phyloP scores from a whole-genome alignment of 1,139 yeast genomes.

The Taphrina flavorubra region DNA sequence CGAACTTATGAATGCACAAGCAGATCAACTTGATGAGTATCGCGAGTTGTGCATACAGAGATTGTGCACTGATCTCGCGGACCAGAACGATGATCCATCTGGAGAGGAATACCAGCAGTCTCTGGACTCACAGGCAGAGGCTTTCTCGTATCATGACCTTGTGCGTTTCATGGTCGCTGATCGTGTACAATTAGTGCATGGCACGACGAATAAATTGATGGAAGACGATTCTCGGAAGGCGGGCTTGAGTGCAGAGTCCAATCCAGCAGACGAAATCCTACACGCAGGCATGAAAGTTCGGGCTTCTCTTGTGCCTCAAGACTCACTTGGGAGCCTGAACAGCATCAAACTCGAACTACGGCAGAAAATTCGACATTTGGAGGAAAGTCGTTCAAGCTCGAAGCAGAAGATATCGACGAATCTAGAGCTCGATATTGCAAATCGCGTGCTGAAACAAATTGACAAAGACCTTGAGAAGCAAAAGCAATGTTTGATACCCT shows the following conservation, averaged over 20 bases:
- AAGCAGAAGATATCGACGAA: not conserved
- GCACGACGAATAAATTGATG: slow-evolving; percentile 47
- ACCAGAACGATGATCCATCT: slow-evolving; percentile 58
- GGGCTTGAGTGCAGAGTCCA: not conserved
- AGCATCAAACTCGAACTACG: slow-evolving; percentile 15
- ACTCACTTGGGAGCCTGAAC: slow-evolving; percentile 3
- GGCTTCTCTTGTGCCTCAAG: not conserved
- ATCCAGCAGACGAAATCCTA: slow-evolving; percentile 5
- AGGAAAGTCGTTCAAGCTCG: not conserved
- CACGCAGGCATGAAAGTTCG: slow-evolving; percentile 16
- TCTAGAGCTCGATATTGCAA: slow-evolving; percentile 25
- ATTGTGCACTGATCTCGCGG: slow-evolving; percentile 58
- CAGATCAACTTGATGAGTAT: slow-evolving; percentile 63
- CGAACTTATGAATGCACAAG: slow-evolving; percentile 62
- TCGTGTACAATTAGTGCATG: slow-evolving; percentile 58
- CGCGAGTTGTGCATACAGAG: slow-evolving; percentile 57
- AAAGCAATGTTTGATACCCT: slow-evolving; percentile 48
- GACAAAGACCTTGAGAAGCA: slow-evolving; percentile 37
- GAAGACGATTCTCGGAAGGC: slow-evolving; percentile 43
- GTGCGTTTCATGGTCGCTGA: slow-evolving; percentile 64
- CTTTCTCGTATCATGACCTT: slow-evolving; percentile 67
- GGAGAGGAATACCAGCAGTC: slow-evolving; percentile 82
- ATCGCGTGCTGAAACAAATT: slow-evolving; percentile 5
- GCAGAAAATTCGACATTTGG: not conserved
- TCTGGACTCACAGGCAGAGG: slow-evolving; percentile 73